Base-by-base conservation (phyloP, 2,329 filamentous ascomycete species). In the Calycina marina region DNA sequence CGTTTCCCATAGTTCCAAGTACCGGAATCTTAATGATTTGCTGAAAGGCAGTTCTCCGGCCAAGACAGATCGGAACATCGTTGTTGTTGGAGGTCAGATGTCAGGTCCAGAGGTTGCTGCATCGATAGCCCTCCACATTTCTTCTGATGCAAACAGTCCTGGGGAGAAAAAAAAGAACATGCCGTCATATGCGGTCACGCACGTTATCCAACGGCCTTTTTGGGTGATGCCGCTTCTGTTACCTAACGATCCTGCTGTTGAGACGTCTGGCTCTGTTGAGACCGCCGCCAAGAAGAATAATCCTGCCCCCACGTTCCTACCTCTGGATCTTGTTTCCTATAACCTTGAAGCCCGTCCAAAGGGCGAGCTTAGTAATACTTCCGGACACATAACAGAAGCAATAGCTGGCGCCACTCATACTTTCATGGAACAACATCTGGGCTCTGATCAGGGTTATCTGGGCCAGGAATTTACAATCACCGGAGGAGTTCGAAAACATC, bases 81-180 rank as follows among this genome's bases (percentile, higher is more conserved):
- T 84, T 1, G 62, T 92, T 0, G 69, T 85, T 1, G 83, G 83
- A 1, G 82, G 81, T 0, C 80, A 85, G 45, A 85, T 90, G 67
- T 88, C 81, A 2, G 82, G 81, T 1, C 69, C 80, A 4, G 83
- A 92, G 57, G 77, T 77, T 30, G 77, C 81, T 0, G 75, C 72
- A 6, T 73, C 75, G n/a, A 69, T 86, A 30, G 80, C 79, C 8
- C 63, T 72, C 4, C 72, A 85, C 40, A 53, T 88, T 1, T 86
- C 81, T 0, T 72, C 72, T 4, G 65, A 67, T 3, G 53, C 56
- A 9, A 60, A 77, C 49, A 65, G 69, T 0, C 67, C 73, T 0
- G 56, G 54, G 0, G 38, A 54, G 1, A 60, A 52, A 17, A 33
- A 44, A 0, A 53, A 71, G 4, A 34, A 52, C 0, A 53, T 63